Evolutionary conservation across 2,329 filamentous ascomycete genomes (phyloP).

Genomic region (Neofusicoccum parvum): DNA sequence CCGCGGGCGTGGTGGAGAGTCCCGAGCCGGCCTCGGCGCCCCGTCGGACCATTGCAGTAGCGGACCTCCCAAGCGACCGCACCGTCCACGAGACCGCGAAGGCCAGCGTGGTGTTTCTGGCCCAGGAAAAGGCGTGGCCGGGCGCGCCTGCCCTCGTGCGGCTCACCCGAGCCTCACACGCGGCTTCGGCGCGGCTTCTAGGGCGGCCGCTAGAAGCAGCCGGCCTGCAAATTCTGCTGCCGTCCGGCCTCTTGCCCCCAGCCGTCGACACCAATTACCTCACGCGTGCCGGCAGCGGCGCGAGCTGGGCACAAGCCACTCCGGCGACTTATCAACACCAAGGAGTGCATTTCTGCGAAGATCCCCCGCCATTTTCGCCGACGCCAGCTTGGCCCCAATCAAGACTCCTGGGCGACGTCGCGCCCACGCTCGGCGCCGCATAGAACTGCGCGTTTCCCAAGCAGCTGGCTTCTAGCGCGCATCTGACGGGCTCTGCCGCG

Average conservation of each 20-base stretch:
- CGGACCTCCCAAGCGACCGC: too few relatives aligned
- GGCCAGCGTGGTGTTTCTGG: too few relatives aligned
- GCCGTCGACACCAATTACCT: background rate
- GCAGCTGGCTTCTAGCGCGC: background rate
- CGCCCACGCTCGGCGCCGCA: background rate
- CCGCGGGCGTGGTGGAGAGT: background rate
- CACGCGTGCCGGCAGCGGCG: background rate
- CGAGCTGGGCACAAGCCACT: background rate
- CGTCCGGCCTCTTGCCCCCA: background rate
- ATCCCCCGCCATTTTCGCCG: conserved; percentile 10
- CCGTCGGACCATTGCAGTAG: too few relatives aligned
- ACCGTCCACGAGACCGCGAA: too few relatives aligned
- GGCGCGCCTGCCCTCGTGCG: background rate
- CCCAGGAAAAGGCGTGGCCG: background rate
- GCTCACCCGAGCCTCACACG: background rate
- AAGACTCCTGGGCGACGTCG: background rate
- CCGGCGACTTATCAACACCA: conserved; percentile 1
- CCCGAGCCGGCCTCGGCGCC: background rate
- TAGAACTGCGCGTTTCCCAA: background rate
- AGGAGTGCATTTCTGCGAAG: conserved; percentile 3
- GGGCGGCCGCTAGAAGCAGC: background rate
- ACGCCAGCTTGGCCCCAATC: background rate
- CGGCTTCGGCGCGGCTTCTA: background rate
- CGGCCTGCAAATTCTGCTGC: conserved; percentile 1
- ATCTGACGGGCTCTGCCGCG: background rate